Conservation (phyloP, 768 basidiomycete genomes). For the Mycena sanguinolenta region DNA sequence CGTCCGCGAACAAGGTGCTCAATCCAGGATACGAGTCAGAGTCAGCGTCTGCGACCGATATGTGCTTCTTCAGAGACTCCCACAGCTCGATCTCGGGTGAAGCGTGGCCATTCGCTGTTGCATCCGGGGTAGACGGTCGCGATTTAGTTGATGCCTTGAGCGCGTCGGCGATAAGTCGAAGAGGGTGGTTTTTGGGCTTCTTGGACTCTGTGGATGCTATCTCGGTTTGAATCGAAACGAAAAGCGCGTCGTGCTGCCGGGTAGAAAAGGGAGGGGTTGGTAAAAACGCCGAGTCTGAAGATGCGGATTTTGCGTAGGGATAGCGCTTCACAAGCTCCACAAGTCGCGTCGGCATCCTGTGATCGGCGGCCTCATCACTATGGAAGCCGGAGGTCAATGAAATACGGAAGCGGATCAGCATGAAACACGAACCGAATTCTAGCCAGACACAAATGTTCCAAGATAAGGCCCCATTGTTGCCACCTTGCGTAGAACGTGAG, state of each 20-base stretch:
- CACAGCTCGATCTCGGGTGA: constrained; percentile 56
- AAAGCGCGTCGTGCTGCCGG: constrained; percentile 71
- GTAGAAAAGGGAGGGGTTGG: constrained; percentile 80
- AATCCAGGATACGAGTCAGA: constrained; percentile 57
- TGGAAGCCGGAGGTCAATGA: background rate
- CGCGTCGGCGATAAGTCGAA: constrained; percentile 74
- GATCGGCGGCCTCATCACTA: constrained; percentile 70
- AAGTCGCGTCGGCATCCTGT: constrained; percentile 77
- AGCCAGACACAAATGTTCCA: constrained; percentile 84
- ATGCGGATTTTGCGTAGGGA: constrained; percentile 62
- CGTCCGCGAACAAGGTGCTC: constrained; percentile 74
- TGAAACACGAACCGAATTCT: constrained; percentile 69
- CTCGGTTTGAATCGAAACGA: constrained; percentile 75
- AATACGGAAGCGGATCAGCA: constrained; percentile 11
- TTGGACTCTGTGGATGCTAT: constrained; percentile 50
- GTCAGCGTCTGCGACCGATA: constrained; percentile 50
- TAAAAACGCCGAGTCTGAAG: constrained; percentile 60
- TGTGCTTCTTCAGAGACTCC: constrained; percentile 63
- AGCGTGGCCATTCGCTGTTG: background rate
- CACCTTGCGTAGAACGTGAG: constrained; percentile 76
- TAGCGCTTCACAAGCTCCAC: constrained; percentile 78
- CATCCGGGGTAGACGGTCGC: constrained; percentile 12
- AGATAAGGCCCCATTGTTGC: constrained; percentile 78
- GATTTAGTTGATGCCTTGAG: constrained; percentile 54
- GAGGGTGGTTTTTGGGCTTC: constrained; percentile 62